These are phyloP conservation scores for Gastrolobium bilobum DNA, from an alignment of 306 rosid genomes.

Conservation along the genomic window DNA sequence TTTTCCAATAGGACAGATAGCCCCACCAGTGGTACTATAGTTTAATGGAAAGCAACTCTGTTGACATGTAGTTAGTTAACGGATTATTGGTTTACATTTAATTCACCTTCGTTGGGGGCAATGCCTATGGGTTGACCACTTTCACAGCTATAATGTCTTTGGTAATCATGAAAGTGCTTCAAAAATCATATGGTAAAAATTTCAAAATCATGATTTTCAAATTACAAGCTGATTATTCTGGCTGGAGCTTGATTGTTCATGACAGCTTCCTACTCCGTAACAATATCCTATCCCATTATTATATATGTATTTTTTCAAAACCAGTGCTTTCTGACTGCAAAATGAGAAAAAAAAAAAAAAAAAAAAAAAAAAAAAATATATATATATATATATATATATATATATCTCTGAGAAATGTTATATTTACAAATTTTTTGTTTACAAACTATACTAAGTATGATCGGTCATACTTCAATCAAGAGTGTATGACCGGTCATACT, in stretches of 20 bases:
- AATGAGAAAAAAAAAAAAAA: neutral
- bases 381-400: neutral
- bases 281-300: neutral
- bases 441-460: no score
- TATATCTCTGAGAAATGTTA: no score
- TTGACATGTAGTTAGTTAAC: conserved; percentile 51
- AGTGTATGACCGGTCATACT: no score
- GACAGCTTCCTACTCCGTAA: conserved; percentile 25
- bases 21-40: conserved; percentile 45
- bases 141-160: conserved; percentile 10
- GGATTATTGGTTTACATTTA: conserved; percentile 34
- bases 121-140: conserved; percentile 30
- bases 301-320: no score
- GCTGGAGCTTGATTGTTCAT: neutral
- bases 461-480: no score
- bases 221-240: conserved; percentile 2
- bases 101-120: conserved; percentile 25
- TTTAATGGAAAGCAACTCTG: conserved; percentile 42
- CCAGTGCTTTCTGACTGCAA: neutral
- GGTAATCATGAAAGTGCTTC: conserved; percentile 23
- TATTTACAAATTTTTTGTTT: no score
- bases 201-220: neutral
- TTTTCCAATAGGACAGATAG: conserved; percentile 33
- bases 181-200: neutral
- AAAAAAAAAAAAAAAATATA: no score